phyloP scores from a whole-genome alignment of 805 yeast genomes.

The Pichia deserticola region DNA sequence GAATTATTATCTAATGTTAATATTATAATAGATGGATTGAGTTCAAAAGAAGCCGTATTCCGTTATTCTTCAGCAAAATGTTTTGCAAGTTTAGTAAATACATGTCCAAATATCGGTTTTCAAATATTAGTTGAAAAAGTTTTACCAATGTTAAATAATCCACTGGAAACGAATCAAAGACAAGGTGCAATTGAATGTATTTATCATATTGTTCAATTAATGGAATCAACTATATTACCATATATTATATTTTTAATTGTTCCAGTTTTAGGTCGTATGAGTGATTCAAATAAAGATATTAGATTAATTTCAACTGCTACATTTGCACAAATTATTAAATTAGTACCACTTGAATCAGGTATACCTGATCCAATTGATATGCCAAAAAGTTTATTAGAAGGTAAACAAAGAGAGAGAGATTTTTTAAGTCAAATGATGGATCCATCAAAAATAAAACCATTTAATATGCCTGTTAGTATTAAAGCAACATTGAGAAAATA shows the following conservation, averaged over 20 bases:
- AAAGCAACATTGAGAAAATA: slow-evolving; percentile 89
- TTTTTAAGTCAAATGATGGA: slow-evolving; percentile 98
- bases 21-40: slow-evolving; percentile 44
- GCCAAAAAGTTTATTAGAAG: slow-evolving; percentile 75
- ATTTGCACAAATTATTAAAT: slow-evolving; percentile 89
- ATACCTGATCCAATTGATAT: slow-evolving; percentile 91
- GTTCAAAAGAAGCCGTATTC: slow-evolving; percentile 70
- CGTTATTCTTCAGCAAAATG: slow-evolving; percentile 89
- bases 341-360: slow-evolving; percentile 96
- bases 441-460: slow-evolving; percentile 81
- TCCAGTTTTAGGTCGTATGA: slow-evolving; percentile 96
- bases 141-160: slow-evolving; percentile 74
- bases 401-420: slow-evolving; percentile 90
- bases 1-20: slow-evolving; percentile 50
- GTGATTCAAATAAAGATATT: slow-evolving; percentile 86
- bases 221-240: slow-evolving; percentile 88
- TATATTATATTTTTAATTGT: slow-evolving; percentile 93
- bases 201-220: slow-evolving; percentile 72
- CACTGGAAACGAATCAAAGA: slow-evolving; percentile 60
- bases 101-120: slow-evolving; percentile 62
- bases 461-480: slow-evolving; percentile 82
- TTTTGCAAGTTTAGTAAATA: slow-evolving; percentile 69
- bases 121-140: slow-evolving; percentile 71
- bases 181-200: slow-evolving; percentile 94
- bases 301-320: slow-evolving; percentile 89